Evolutionary conservation across 106 monocot genomes (phyloP).

Genomic region (Phalaenopsis aphrodite): DNA sequence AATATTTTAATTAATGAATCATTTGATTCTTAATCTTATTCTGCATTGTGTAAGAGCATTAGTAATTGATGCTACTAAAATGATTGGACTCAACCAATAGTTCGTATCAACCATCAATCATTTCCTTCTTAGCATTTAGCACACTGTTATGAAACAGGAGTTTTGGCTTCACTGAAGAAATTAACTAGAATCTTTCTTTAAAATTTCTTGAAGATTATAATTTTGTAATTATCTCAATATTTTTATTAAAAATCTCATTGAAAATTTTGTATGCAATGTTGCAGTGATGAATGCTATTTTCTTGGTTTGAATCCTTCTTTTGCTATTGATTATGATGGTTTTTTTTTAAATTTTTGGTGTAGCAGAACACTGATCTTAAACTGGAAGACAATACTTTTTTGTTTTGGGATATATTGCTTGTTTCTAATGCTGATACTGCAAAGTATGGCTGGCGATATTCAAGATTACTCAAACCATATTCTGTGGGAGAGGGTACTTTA

Average conservation of each 20-base stretch:
- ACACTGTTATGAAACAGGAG: neutral
- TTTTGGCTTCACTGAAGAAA: neutral
- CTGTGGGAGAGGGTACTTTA: constrained; percentile 53
- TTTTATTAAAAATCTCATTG: neutral
- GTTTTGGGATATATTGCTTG: constrained; percentile 44
- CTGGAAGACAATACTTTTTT: constrained; percentile 33
- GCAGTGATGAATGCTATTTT: neutral
- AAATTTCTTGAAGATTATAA: neutral
- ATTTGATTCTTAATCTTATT: neutral
- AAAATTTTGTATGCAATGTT: neutral
- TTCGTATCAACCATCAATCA: neutral
- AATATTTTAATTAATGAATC: neutral
- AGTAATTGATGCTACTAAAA: neutral
- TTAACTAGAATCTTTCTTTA: neutral
- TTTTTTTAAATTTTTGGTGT: neutral
- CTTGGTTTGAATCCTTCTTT: neutral
- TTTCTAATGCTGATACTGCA: constrained; percentile 21
- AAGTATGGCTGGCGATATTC: constrained; percentile 41
- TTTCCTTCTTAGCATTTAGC: neutral
- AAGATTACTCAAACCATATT: constrained; percentile 56
- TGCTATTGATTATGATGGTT: neutral
- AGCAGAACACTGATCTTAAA: constrained; percentile 57
- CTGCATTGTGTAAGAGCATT: neutral
- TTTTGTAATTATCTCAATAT: neutral
- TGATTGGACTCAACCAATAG: neutral